A percentile compares a stretch with the other conserved stretches of the same genome.
Evolutionary conservation across 495 filamentous ascomycete genomes (phyloP).

Genomic region (Aspergillus egyptiacus): DNA sequence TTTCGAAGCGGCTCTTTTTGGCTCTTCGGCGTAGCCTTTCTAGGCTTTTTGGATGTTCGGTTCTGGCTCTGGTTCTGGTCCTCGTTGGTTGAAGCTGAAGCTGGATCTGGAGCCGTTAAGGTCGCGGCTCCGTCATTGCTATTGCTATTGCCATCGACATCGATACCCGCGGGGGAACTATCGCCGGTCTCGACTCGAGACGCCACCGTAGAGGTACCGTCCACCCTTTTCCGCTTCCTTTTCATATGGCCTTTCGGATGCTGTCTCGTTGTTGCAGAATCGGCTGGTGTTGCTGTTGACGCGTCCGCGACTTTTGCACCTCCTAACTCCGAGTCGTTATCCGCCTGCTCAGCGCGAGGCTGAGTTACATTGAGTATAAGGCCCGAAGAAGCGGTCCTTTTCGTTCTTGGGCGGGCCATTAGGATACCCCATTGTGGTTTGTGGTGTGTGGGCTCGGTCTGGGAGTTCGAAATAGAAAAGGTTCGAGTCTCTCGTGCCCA

Average conservation of each 20-base stretch:
- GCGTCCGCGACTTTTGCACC: conserved; percentile 22
- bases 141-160: no score
- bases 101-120: no score
- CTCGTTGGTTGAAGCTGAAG: neutral
- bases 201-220: neutral
- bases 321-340: neutral
- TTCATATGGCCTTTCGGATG: conserved; percentile 3
- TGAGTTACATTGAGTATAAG: conserved; percentile 20
- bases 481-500: neutral
- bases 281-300: conserved; percentile 1
- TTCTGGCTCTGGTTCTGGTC: no score
- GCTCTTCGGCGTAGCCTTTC: neutral
- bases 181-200: neutral
- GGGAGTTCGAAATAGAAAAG: neutral
- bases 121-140: no score
- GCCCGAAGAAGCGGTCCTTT: neutral
- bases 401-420: conserved; percentile 20
- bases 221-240: neutral
- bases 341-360: conserved; percentile 1
- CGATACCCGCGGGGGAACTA: no score
- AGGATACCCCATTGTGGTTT: conserved; percentile 25
- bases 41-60: neutral
- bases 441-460: neutral
- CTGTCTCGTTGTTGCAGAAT: neutral
- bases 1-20: conserved; percentile 30